A percentile compares a stretch with the other conserved stretches of the same genome.
Evolutionary conservation across 257 asterid species (phyloP).

Genomic region (Solanum commersonii): DNA sequence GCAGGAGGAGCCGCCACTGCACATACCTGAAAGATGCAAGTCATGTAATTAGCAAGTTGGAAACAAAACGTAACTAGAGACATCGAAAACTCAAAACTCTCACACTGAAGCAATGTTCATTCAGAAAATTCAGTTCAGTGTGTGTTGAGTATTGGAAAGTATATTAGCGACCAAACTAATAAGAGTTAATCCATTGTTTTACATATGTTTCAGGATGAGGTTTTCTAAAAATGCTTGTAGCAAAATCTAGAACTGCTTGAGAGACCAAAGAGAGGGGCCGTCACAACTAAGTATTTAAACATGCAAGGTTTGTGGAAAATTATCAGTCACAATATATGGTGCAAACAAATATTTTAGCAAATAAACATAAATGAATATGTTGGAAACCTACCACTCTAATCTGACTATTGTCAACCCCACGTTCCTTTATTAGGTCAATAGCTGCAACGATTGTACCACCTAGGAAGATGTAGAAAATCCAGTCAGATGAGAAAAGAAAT

Average conservation of each 20-base stretch:
- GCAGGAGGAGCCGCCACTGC: conserved; percentile 98
- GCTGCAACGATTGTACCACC: conserved; percentile 96
- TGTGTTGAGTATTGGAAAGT: background rate
- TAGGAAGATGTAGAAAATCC: conserved; percentile 5
- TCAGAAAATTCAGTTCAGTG: background rate
- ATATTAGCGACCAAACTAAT: background rate
- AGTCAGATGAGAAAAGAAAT: background rate
- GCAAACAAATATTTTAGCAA: background rate
- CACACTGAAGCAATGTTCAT: background rate
- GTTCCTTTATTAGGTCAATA: conserved; percentile 63
- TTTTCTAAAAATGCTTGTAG: background rate
- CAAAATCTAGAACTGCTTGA: background rate
- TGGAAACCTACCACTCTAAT: conserved; percentile 77
- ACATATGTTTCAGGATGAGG: background rate
- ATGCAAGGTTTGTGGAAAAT: background rate
- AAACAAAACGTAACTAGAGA: background rate
- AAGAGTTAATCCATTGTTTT: background rate
- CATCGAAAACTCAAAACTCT: background rate
- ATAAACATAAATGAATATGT: background rate
- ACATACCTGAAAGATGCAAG: conserved; percentile 40
- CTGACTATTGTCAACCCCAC: conserved; percentile 67
- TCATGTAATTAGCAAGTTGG: background rate
- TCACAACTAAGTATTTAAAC: background rate
- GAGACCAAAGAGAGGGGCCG: background rate
- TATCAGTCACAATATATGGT: background rate